Evolutionary conservation across 169 alveolate genomes (phyloP).

Genomic region (Fabrea salina): DNA sequence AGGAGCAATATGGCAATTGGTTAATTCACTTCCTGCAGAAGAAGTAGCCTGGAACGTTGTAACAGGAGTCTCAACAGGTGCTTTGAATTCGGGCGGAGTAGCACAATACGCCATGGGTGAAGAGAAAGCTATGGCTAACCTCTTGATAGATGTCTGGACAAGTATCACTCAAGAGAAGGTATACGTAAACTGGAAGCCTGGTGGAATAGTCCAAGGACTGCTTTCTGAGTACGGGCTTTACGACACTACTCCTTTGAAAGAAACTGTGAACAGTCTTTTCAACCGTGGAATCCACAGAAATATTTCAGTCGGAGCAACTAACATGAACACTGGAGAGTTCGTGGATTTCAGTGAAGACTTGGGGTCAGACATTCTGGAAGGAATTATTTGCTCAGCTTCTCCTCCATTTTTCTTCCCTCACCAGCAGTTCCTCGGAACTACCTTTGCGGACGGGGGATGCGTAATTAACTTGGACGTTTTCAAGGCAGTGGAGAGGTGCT

Average conservation of each 20-base stretch:
- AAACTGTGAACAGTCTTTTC: background rate
- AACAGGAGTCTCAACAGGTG: conserved; percentile 44
- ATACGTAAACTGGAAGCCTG: background rate
- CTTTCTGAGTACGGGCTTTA: background rate
- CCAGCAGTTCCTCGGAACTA: background rate
- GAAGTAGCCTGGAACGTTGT: conserved; percentile 30
- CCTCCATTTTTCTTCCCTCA: conserved; percentile 44
- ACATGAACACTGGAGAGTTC: background rate
- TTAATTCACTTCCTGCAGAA: background rate
- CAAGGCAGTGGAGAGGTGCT: conserved; percentile 40
- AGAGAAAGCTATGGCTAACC: conserved; percentile 33
- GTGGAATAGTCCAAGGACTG: background rate
- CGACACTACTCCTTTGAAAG: background rate
- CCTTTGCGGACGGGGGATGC: conserved; percentile 43
- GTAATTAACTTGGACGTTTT: conserved; percentile 38
- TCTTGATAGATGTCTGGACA: conserved; percentile 21
- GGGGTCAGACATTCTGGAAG: background rate
- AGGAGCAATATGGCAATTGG: conserved; percentile 35
- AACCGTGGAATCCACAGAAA: background rate
- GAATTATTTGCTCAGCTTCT: conserved; percentile 25
- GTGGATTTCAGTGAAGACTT: background rate
- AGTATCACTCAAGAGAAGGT: conserved; percentile 4
- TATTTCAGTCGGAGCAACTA: background rate
- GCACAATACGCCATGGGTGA: conserved; percentile 32
- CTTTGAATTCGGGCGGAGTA: conserved; percentile 41